Evolutionary conservation across 2,329 filamentous ascomycete species (phyloP).

Genomic region (Pseudopyricularia javanii): DNA sequence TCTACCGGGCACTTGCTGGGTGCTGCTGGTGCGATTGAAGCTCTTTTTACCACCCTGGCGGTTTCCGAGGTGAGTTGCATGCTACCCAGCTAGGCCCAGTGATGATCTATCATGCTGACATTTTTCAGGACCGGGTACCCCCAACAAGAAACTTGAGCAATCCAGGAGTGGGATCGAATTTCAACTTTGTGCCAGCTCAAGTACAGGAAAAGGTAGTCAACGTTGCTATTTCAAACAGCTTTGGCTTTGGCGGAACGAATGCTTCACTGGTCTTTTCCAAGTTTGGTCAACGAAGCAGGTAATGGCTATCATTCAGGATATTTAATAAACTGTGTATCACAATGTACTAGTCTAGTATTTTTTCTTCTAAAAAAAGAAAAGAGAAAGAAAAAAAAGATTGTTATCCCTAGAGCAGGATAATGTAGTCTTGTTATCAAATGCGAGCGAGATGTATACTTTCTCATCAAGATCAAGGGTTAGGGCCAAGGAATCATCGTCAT

Average conservation of each 20-base stretch:
- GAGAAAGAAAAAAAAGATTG: background rate
- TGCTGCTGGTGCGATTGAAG: constrained; percentile 82
- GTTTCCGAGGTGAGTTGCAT: constrained; percentile 55
- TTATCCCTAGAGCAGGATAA: no score
- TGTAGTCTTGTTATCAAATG: no score
- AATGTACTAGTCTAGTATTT: no score
- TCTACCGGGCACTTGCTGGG: constrained; percentile 85
- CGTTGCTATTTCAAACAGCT: constrained; percentile 84
- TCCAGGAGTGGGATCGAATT: constrained; percentile 54
- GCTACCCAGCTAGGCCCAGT: background rate
- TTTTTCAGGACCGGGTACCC: constrained; percentile 59
- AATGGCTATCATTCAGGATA: background rate
- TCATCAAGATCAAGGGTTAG: background rate
- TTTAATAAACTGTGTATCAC: no score
- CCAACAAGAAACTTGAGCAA: constrained; percentile 74
- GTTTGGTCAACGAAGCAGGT: background rate
- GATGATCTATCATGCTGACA: background rate
- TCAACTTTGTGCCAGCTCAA: constrained; percentile 70
- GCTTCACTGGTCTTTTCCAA: constrained; percentile 68
- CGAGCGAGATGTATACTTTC: no score
- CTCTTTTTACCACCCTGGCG: constrained; percentile 71
- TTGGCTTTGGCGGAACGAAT: constrained; percentile 96
- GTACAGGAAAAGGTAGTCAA: constrained; percentile 60
- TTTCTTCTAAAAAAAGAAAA: background rate
- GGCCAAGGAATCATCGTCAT: background rate